Percentiles rank a stretch among this genome's conserved stretches.
phyloP scores from a whole-genome alignment of 1,139 yeast genomes.

The Kodamaea derodonti region DNA sequence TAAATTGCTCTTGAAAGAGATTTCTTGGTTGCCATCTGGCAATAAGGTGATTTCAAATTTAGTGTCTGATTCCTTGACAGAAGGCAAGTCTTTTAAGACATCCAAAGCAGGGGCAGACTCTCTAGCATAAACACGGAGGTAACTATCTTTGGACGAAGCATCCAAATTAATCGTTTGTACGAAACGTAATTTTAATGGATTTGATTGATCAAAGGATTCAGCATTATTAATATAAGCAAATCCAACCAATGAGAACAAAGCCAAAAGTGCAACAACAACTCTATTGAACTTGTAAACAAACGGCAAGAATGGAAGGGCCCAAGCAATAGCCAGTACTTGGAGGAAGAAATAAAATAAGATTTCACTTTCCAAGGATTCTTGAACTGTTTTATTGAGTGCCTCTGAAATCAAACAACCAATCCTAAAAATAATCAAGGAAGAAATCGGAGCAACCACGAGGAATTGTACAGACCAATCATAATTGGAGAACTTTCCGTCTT shows the following conservation, averaged over 20 bases:
- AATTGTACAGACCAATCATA: conserved; percentile 84
- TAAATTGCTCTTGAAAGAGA: conserved; percentile 48
- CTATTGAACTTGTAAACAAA: conserved; percentile 68
- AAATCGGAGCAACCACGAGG: conserved; percentile 61
- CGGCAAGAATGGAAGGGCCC: conserved; percentile 62
- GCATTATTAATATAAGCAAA: conserved; percentile 32
- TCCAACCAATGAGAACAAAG: conserved; percentile 32
- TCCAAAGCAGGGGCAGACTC: conserved; percentile 34
- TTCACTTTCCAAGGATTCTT: conserved; percentile 54
- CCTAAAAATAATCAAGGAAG: conserved; percentile 48
- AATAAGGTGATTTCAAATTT: conserved; percentile 30
- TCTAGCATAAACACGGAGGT: conserved; percentile 51
- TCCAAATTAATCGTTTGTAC: conserved; percentile 53
- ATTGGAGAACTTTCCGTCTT: conserved; percentile 40
- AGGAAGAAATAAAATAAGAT: conserved; percentile 44
- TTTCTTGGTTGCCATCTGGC: conserved; percentile 48
- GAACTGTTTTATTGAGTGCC: conserved; percentile 66
- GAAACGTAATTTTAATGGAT: conserved; percentile 71
- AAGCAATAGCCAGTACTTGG: conserved; percentile 27
- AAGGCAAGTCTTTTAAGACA: conserved; percentile 59
- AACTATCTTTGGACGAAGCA: conserved; percentile 23
- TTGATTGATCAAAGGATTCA: conserved; percentile 52
- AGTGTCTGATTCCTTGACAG: conserved; percentile 39
- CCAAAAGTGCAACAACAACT: conserved; percentile 39
- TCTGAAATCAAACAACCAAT: conserved; percentile 53